phyloP scores from a whole-genome alignment of 768 basidiomycete genomes.

The Leccinum disarticulatum region DNA sequence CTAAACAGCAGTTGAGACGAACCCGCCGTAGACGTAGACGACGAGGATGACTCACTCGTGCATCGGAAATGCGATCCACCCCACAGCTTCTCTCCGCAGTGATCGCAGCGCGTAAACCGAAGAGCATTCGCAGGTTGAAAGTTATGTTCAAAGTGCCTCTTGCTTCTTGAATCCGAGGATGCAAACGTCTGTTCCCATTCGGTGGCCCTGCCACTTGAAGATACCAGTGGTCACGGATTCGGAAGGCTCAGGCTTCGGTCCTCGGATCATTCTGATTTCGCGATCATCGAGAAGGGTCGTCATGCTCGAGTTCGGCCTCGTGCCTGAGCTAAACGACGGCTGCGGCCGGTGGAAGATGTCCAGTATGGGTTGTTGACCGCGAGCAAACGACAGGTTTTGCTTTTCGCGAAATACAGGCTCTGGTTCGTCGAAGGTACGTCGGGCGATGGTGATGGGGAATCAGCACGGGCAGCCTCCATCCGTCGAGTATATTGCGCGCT shows the following conservation, averaged over 20 bases:
- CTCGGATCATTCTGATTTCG: slow-evolving; percentile 28
- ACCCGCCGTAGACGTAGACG: neutral
- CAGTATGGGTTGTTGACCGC: slow-evolving; percentile 8
- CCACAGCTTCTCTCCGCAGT: slow-evolving; percentile 99
- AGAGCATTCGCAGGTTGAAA: slow-evolving; percentile 90
- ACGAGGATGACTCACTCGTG: slow-evolving; percentile 58
- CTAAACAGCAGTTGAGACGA: slow-evolving; percentile 39
- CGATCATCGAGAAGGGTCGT: slow-evolving; percentile 28
- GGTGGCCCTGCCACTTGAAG: slow-evolving; percentile 72
- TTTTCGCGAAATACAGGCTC: slow-evolving; percentile 20
- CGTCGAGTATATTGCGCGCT: slow-evolving; percentile 80
- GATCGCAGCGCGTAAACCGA: slow-evolving; percentile 89
- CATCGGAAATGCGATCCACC: slow-evolving; percentile 95
- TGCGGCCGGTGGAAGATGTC: slow-evolving; percentile 11
- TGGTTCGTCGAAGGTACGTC: slow-evolving; percentile 11
- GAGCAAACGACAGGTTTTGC: slow-evolving; percentile 33
- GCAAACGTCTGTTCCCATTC: slow-evolving; percentile 41
- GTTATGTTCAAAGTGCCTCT: slow-evolving; percentile 60
- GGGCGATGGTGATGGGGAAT: slow-evolving; percentile 8
- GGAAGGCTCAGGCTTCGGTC: slow-evolving; percentile 29
- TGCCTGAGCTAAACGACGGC: slow-evolving; percentile 13
- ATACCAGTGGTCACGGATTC: slow-evolving; percentile 54
- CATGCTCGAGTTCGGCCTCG: slow-evolving; percentile 20
- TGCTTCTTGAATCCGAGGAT: slow-evolving; percentile 40
- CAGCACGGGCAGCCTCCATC: slow-evolving; percentile 48